These are phyloP conservation scores for Angomonas ambiguus DNA, from an alignment of 208 protist genomes.

Conservation along the genomic window DNA sequence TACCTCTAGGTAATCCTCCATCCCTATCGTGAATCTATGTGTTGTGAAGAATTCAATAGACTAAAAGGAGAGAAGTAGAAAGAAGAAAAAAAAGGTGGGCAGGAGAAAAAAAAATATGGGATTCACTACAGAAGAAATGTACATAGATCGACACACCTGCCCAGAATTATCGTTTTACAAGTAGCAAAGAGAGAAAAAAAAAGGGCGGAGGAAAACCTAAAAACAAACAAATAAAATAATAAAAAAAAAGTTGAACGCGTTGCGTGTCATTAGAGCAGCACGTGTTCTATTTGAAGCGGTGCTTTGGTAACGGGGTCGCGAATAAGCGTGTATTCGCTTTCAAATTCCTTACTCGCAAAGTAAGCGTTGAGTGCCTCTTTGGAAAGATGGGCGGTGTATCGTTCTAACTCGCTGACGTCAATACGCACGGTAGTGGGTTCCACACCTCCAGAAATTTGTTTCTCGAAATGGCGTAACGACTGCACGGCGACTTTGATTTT, in stretches of 20 bases:
- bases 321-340: conserved; percentile 74
- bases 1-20: background rate
- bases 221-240: background rate
- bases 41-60: background rate
- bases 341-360: conserved; percentile 80
- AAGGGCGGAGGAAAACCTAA: background rate
- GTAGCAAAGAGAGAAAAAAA: background rate
- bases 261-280: background rate
- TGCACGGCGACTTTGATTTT: conserved; percentile 79
- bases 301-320: conserved; percentile 66
- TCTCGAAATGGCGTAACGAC: conserved; percentile 79
- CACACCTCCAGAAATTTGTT: conserved; percentile 69
- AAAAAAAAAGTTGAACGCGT: no score
- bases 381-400: conserved; percentile 75
- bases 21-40: background rate
- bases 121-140: background rate
- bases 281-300: conserved; percentile 78
- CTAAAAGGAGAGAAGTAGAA: background rate
- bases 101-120: background rate
- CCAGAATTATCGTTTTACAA: no score
- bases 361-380: conserved; percentile 75
- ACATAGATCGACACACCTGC: no score
- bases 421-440: conserved; percentile 76
- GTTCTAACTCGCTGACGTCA: conserved; percentile 73
- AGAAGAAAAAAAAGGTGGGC: background rate